A percentile compares a stretch with the other conserved stretches of the same genome.
Evolutionary conservation across 73 alveolate species (phyloP).

Genomic region (Effrenium voratum): DNA sequence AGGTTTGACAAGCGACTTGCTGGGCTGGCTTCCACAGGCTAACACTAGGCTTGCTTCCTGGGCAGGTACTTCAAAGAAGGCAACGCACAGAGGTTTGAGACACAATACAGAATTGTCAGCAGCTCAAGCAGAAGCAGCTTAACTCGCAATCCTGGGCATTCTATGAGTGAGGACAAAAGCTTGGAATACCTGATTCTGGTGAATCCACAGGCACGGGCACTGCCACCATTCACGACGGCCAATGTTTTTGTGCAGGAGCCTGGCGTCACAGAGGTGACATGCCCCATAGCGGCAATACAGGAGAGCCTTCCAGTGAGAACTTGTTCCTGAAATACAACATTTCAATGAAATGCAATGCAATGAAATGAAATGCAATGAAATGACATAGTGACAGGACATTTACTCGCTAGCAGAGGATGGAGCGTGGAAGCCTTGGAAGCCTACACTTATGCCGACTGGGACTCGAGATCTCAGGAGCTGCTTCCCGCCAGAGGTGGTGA

Average conservation of each 20-base stretch:
- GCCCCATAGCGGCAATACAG: conserved; percentile 73
- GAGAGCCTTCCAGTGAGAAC: neutral
- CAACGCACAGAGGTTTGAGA: conserved; percentile 51
- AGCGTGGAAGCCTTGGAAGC: conserved; percentile 17
- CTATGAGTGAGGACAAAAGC: conserved; percentile 29
- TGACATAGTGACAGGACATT: conserved; percentile 13
- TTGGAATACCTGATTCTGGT: conserved; percentile 59
- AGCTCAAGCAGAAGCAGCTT: neutral
- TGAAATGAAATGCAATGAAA: too few relatives aligned
- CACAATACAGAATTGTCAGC: conserved; percentile 42
- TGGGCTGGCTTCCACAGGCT: too few relatives aligned
- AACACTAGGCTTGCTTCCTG: neutral
- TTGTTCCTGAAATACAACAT: too few relatives aligned
- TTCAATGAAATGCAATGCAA: too few relatives aligned
- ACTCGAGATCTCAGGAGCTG: neutral
- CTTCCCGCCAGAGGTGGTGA: conserved; percentile 43
- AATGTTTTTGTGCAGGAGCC: too few relatives aligned
- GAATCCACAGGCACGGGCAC: conserved; percentile 25
- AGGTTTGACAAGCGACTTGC: too few relatives aligned
- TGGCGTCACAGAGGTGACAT: conserved; percentile 63
- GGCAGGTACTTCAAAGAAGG: conserved; percentile 81
- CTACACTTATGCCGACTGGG: neutral
- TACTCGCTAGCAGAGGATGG: conserved; percentile 75
- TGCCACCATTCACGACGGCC: too few relatives aligned
- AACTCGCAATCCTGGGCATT: neutral